Evolutionary conservation across 2,329 filamentous ascomycete genomes (phyloP), one percentile per base, ranked within the genome.

Genomic region (Dothiorella sarmentorum): DNA sequence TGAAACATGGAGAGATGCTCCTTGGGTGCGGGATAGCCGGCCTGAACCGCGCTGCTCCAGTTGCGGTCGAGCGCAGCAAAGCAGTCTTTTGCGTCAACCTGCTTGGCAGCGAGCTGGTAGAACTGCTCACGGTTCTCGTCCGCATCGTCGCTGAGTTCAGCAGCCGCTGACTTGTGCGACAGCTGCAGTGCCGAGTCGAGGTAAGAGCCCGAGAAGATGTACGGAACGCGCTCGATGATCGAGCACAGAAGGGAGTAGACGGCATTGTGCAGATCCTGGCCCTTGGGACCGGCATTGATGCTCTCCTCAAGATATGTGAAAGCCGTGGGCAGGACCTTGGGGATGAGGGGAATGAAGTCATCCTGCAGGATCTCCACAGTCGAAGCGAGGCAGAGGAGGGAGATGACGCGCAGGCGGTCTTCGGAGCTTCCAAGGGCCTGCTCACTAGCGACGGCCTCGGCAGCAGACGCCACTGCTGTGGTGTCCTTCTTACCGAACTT

Each of bases 401-500:
- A 90, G 79, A 95, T 89, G 61, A 93, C 82, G 38, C 87, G 87
- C 47, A 97, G 82, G 24, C 84, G 84, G 63, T 82, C 78, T 66
- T 96, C 89, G 11, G 81, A 74, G 69, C 89, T 87, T 35, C 88
- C 89, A 49, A 97, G 82, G 63, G 90, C 93, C 63, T 88, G 80
- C 57, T 85, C 78, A 40, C 91, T 86, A 35, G 89, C 86, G 66
- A 99, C 88, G 1, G 87, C 88, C 60, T 85, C 80, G 4, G 91
- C 90, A 4, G 91, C 88, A 4, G 83, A 83, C 24, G 88, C 81
- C 43, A 96, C 88, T 43, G 85, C 86, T 64, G 88, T 85, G 1
- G 88, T 80, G 67, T 96, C 90, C 71, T 92, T 95, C 78, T 94
- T 95, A 64, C 94, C 95, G 71, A 96, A 97, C 71, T 93, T 93